A percentile compares a stretch with the other conserved stretches of the same genome.
Evolutionary conservation across 495 filamentous ascomycete species (phyloP).

Genomic region (Apiosordaria backusii): DNA sequence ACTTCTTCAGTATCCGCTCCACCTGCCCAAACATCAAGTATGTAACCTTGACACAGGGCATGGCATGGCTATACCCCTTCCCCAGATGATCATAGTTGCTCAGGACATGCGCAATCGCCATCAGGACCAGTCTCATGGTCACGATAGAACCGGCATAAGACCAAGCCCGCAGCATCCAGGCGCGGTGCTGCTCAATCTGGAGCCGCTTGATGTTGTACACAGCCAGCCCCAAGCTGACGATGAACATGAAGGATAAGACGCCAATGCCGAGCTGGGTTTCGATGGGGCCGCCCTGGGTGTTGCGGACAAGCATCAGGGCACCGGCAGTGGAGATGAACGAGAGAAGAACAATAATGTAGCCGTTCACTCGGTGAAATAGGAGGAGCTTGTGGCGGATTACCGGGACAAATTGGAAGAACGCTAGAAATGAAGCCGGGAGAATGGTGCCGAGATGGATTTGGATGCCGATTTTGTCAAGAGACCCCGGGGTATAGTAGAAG

Average conservation of each 20-base stretch:
- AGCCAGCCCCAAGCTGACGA: constrained; percentile 36
- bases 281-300: constrained; percentile 45
- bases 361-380: constrained; percentile 51
- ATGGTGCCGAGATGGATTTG: constrained; percentile 46
- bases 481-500: constrained; percentile 39
- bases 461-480: constrained; percentile 41
- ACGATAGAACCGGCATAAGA: constrained; percentile 47
- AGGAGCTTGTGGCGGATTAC: constrained; percentile 45
- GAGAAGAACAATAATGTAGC: constrained; percentile 49
- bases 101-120: constrained; percentile 33
- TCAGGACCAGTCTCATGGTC: constrained; percentile 44
- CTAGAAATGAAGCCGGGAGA: constrained; percentile 48
- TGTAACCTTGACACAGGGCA: constrained; percentile 41
- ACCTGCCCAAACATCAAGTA: constrained; percentile 20
- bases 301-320: constrained; percentile 43
- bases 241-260: constrained; percentile 36
- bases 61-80: constrained; percentile 31
- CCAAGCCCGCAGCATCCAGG: constrained; percentile 56
- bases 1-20: constrained; percentile 20
- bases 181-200: constrained; percentile 55
- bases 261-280: constrained; percentile 38
- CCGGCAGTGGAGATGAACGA: constrained; percentile 39
- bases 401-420: constrained; percentile 51
- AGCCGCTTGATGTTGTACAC: constrained; percentile 51
- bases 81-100: background rate